phyloP scores from a whole-genome alignment of 768 basidiomycete species.

The Baorangia bicolor region DNA sequence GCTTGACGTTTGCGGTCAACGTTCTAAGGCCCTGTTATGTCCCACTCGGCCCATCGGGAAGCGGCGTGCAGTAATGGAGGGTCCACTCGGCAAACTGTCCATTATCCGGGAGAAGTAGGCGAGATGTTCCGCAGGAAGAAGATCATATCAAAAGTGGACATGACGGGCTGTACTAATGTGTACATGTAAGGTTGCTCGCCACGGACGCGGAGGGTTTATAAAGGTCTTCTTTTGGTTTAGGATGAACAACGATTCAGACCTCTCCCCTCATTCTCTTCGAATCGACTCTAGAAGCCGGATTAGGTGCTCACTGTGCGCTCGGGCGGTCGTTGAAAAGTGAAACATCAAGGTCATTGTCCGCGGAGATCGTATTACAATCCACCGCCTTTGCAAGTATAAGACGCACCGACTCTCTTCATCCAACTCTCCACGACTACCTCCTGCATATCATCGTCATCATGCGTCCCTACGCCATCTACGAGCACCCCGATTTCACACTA shows the following conservation, averaged over 20 bases:
- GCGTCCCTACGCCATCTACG: constrained; percentile 35
- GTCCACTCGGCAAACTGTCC: not conserved
- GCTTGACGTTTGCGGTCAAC: not conserved
- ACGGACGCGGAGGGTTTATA: not conserved
- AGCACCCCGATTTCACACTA: constrained; percentile 33
- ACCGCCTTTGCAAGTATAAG: constrained; percentile 7
- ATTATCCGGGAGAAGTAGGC: not conserved
- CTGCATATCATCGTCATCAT: constrained; percentile 11
- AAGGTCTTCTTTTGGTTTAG: not conserved
- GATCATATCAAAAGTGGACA: not conserved
- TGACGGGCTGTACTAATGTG: not conserved
- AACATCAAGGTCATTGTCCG: constrained; percentile 12
- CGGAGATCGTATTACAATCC: constrained; percentile 8
- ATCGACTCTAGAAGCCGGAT: not conserved
- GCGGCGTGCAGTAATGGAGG: not conserved
- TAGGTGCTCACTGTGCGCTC: not conserved
- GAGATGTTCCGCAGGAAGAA: not conserved
- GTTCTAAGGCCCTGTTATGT: not conserved
- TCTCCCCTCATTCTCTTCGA: not conserved
- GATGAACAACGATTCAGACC: not conserved
- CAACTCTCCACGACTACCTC: not conserved
- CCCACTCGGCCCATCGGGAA: not conserved
- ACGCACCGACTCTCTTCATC: not conserved
- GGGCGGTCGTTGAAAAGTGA: constrained; percentile 4
- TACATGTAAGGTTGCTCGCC: not conserved